Evolutionary conservation across 441 rosid species (phyloP).

Genomic region (Rhodomyrtus psidioides): DNA sequence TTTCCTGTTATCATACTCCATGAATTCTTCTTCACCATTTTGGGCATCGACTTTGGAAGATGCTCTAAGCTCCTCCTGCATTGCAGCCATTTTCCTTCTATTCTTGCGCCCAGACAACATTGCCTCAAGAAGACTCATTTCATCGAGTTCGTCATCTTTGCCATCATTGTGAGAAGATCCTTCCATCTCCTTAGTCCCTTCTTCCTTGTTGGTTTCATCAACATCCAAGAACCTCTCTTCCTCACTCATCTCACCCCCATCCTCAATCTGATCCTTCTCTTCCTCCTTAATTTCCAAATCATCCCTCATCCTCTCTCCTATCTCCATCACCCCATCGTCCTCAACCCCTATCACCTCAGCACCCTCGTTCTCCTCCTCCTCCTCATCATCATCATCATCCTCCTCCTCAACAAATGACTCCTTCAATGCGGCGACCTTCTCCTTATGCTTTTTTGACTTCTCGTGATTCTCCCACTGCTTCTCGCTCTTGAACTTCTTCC

Average conservation of each 20-base stretch:
- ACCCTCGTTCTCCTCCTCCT: not conserved
- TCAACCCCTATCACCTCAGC: conserved; percentile 17
- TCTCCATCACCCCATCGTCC: conserved; percentile 26
- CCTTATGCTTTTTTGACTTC: conserved; percentile 97
- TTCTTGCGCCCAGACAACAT: conserved; percentile 55
- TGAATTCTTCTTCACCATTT: conserved; percentile 33
- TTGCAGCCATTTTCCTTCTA: conserved; percentile 24
- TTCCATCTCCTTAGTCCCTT: not conserved
- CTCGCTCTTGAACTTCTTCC: conserved; percentile 92
- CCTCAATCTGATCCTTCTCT: conserved; percentile 18
- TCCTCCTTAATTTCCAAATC: conserved; percentile 23
- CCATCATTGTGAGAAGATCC: not conserved
- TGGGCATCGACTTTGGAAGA: conserved; percentile 17
- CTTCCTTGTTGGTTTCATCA: not conserved
- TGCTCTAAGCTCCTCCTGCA: conserved; percentile 18
- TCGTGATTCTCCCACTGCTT: conserved; percentile 98
- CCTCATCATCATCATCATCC: conserved; percentile 16
- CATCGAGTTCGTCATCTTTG: conserved; percentile 26
- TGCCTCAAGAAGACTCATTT: conserved; percentile 53
- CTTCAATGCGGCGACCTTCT: conserved; percentile 79
- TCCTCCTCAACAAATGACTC: conserved; percentile 46
- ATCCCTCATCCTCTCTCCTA: conserved; percentile 41
- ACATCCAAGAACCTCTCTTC: conserved; percentile 5
- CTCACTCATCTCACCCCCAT: conserved; percentile 14
- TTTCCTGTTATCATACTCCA: conserved; percentile 59